These are phyloP conservation scores for Lasiodiplodia theobromae DNA, from an alignment of 2,329 filamentous ascomycete genomes.

Conservation along the genomic window DNA sequence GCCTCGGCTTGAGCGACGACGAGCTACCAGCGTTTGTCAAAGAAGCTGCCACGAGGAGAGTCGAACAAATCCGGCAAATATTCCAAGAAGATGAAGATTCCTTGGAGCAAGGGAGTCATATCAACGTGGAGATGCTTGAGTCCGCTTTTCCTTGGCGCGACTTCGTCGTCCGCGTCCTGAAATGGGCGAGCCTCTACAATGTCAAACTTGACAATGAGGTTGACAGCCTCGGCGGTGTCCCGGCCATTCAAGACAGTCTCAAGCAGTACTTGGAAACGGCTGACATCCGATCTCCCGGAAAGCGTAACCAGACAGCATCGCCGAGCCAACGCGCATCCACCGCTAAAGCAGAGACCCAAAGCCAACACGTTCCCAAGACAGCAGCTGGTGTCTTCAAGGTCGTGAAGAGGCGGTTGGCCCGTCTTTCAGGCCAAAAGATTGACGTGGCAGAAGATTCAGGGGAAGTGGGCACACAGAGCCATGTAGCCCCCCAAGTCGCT, in stretches of 20 bases:
- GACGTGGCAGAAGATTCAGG: neutral
- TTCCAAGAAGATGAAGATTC: slow-evolving; percentile 46
- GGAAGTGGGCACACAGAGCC: neutral
- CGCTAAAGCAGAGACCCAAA: slow-evolving; percentile 4
- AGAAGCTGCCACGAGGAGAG: slow-evolving; percentile 46
- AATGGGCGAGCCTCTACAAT: slow-evolving; percentile 56
- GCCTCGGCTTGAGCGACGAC: slow-evolving; percentile 48
- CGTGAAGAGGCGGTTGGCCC: slow-evolving; percentile 35
- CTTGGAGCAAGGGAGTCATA: slow-evolving; percentile 36
- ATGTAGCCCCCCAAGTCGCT: neutral
- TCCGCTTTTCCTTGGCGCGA: slow-evolving; percentile 57
- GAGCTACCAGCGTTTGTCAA: slow-evolving; percentile 47
- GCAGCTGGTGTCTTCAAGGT: neutral
- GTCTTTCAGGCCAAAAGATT: neutral
- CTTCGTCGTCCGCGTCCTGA: slow-evolving; percentile 54
- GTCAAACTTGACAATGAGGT: slow-evolving; percentile 56
- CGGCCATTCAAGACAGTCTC: slow-evolving; percentile 40
- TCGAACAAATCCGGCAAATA: slow-evolving; percentile 46
- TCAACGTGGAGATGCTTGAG: slow-evolving; percentile 55
- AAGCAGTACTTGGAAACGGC: neutral
- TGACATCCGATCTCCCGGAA: slow-evolving; percentile 29
- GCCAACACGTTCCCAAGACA: slow-evolving; percentile 3
- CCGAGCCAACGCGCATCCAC: slow-evolving; percentile 29
- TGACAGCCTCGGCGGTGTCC: slow-evolving; percentile 51
- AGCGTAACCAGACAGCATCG: slow-evolving; percentile 39